Conservation (phyloP, 1,139 yeast species). For the Candida neerlandica region DNA sequence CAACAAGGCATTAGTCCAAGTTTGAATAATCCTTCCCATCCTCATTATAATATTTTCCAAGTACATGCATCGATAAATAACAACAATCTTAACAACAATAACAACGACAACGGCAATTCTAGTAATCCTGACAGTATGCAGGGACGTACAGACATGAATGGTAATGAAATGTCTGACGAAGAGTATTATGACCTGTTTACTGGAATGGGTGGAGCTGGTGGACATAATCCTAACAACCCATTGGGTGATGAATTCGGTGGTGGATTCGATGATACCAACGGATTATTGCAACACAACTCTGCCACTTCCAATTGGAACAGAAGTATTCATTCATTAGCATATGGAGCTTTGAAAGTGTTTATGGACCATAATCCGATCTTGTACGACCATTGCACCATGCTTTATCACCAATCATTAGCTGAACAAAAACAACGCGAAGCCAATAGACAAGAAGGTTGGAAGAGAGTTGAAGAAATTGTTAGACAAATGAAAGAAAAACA, state of each 20-base stretch:
- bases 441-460: slow-evolving; percentile 76
- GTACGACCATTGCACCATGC: slow-evolving; percentile 87
- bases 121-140: slow-evolving; percentile 8
- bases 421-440: slow-evolving; percentile 64
- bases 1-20: slow-evolving; percentile 21
- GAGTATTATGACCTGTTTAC: slow-evolving; percentile 50
- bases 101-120: neutral
- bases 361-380: slow-evolving; percentile 91
- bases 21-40: slow-evolving; percentile 19
- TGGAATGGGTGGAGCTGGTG: slow-evolving; percentile 22
- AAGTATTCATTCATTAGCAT: slow-evolving; percentile 88
- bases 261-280: slow-evolving; percentile 31
- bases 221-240: slow-evolving; percentile 7
- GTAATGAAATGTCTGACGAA: slow-evolving; percentile 43
- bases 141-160: slow-evolving; percentile 16
- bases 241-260: slow-evolving; percentile 29
- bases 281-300: slow-evolving; percentile 46
- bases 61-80: slow-evolving; percentile 23
- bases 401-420: slow-evolving; percentile 75
- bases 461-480: slow-evolving; percentile 67
- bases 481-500: slow-evolving; percentile 24
- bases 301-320: slow-evolving; percentile 78
- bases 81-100: slow-evolving; percentile 7
- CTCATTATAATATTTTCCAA: slow-evolving; percentile 19
- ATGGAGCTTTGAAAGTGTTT: slow-evolving; percentile 86